Evolutionary conservation across 2,329 filamentous ascomycete genomes (phyloP), one percentile per base, ranked within the genome.

Genomic region (Penicillium sp.): DNA sequence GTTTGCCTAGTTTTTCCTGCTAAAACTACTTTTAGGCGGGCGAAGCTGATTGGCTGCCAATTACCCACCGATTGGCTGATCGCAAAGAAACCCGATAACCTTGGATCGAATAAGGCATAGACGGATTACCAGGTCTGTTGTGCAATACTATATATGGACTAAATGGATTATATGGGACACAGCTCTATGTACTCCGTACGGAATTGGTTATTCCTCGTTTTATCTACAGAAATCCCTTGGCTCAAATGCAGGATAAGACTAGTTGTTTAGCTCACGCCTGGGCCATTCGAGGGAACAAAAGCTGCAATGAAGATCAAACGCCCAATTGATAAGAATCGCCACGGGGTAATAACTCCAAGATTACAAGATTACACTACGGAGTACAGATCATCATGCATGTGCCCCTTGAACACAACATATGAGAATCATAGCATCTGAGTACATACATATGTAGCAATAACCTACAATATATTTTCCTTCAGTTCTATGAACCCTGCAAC

Each of bases 261-360:
- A 38, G 38, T 22, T 34, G 49, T 15, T 29, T 39, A 51, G n/a
- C 28, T 12, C 33, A 26, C 15, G 34, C 13, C 49, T 39, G 32
- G 44, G 28, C 49, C 45, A 39, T 26, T 35, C 24, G 28, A 26
- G 31, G 31, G 33, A 17, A 31, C 42, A 32, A 26, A 17, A 24
- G 12, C 9, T 46, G 49, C 49, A 48, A 48, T 47, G 48, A 47
- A 46, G 43, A 50, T 50, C 48, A 33, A 21, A 21, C 15, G 5
- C 41, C 33, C n/a, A 33, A 22, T 32, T 33, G 41, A 49, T 39
- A 44, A 37, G 22, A 45, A 29, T 38, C 8, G 19, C 47, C 47
- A 45, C 47, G 47, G 41, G 47, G 22, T 12, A 38, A 17, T n/a
- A 10, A 7, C 6, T 32, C 26, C 35, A 24, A 40, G 19, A 26